phyloP scores from a whole-genome alignment of 2,329 filamentous ascomycete species.

The Aspergillus sp. region DNA sequence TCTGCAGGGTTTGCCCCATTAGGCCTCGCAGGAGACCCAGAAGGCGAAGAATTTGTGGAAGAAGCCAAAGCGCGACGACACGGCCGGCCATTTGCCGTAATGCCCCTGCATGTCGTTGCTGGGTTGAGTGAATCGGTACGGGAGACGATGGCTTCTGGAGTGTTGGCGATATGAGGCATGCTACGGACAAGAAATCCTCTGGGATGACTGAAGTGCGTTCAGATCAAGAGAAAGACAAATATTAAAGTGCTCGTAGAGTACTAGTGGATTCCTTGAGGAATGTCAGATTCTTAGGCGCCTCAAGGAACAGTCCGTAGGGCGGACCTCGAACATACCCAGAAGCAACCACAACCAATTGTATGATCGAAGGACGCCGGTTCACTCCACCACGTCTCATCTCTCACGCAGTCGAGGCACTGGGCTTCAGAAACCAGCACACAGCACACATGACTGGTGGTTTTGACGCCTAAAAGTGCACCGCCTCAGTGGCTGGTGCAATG shows the following conservation, averaged over 20 bases:
- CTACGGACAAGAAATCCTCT: background rate
- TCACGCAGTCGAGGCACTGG: background rate
- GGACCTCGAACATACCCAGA: conserved; percentile 1
- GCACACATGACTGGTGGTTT: background rate
- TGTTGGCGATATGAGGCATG: conserved; percentile 69
- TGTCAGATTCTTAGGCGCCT: background rate
- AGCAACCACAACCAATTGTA: background rate
- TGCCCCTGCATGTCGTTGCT: conserved; percentile 79
- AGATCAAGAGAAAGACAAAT: background rate
- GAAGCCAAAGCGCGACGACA: conserved; percentile 72
- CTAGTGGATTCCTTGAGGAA: background rate
- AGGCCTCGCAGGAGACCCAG: conserved; percentile 25
- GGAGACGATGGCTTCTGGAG: conserved; percentile 75
- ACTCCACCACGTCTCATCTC: background rate
- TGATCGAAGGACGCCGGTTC: background rate
- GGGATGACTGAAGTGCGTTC: background rate
- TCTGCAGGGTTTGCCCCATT: conserved; percentile 24
- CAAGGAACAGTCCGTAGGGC: background rate
- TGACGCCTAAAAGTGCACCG: conserved; percentile 19
- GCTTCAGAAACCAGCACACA: background rate
- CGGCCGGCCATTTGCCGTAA: conserved; percentile 77
- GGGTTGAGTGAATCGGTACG: conserved; percentile 85
- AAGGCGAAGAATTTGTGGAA: conserved; percentile 30
- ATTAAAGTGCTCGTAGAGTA: background rate
- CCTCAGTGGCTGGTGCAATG: conserved; percentile 21